Conservation (phyloP, 345 rosid genomes). For the Eucalyptus polyanthemos region DNA sequence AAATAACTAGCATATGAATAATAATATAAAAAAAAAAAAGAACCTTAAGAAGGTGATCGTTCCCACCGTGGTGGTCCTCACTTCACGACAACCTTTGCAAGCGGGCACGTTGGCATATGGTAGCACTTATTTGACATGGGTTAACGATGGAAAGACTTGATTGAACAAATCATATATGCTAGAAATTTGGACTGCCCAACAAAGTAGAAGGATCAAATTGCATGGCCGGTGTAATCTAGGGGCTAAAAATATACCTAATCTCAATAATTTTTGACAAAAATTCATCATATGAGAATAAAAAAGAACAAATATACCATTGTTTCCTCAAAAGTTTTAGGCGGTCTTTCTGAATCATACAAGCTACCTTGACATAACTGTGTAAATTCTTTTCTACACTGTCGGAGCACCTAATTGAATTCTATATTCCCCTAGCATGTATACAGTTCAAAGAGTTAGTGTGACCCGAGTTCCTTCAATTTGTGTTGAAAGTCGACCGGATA, state of each 20-base stretch:
- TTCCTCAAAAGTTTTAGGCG: not conserved
- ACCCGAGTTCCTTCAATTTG: not conserved
- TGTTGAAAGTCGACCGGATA: not conserved
- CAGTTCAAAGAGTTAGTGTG: not conserved
- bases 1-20: no score
- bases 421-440: not conserved
- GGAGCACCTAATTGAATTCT: not conserved
- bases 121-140: not conserved
- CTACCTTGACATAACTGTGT: not conserved
- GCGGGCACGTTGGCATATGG: not conserved
- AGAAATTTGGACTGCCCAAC: not conserved
- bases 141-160: not conserved
- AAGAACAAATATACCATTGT: not conserved
- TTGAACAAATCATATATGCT: not conserved
- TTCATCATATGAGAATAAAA: no score
- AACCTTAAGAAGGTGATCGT: not conserved
- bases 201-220: not conserved
- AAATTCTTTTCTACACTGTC: not conserved
- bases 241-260: not conserved
- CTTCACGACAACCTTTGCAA: not conserved
- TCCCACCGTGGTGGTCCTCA: not conserved
- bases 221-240: rapidly evolving
- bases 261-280: not conserved
- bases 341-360: not conserved
- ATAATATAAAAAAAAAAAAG: no score